Percentiles rank a stretch among this genome's conserved stretches.
phyloP scores from a whole-genome alignment of 2,329 filamentous ascomycete species.

The Rhynchosporium agropyri region DNA sequence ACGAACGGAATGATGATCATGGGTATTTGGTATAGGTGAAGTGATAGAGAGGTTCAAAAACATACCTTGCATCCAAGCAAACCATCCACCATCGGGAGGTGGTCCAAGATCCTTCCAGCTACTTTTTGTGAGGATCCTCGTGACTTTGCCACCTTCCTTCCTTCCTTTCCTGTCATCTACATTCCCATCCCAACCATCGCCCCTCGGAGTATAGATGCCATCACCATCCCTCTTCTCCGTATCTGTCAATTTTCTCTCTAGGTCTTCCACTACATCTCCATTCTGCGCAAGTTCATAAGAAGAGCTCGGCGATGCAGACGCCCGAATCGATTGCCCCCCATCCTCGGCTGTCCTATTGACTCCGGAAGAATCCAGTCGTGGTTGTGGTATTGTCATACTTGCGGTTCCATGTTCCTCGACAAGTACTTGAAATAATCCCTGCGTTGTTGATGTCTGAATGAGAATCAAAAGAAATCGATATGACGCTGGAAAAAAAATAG shows the following conservation, averaged over 20 bases:
- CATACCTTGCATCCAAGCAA: constrained; percentile 40
- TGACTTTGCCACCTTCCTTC: constrained; percentile 10
- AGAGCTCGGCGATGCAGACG: background rate
- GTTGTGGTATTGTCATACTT: background rate
- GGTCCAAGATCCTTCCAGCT: constrained; percentile 40
- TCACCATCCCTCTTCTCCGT: constrained; percentile 21
- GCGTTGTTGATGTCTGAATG: background rate
- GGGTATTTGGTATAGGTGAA: too few relatives aligned
- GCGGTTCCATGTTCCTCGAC: background rate
- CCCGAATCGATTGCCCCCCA: constrained; percentile 1
- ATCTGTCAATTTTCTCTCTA: constrained; percentile 9
- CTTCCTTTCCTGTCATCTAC: constrained; percentile 9
- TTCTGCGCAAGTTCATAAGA: background rate
- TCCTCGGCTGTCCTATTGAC: background rate
- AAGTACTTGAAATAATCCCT: background rate
- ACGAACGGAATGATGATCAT: too few relatives aligned
- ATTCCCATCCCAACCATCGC: constrained; percentile 9
- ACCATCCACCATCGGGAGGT: constrained; percentile 39
- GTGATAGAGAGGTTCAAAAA: constrained; percentile 4
- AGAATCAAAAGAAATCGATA: background rate
- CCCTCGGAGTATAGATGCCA: constrained; percentile 12
- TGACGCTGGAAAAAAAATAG: too few relatives aligned
- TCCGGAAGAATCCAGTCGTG: constrained; percentile 2
- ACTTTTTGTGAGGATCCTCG: constrained; percentile 34
- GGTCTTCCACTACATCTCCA: constrained; percentile 2